A percentile compares a stretch with the other conserved stretches of the same genome.
Evolutionary conservation across 768 basidiomycete species (phyloP).

Genomic region (Serendipita vermifera): DNA sequence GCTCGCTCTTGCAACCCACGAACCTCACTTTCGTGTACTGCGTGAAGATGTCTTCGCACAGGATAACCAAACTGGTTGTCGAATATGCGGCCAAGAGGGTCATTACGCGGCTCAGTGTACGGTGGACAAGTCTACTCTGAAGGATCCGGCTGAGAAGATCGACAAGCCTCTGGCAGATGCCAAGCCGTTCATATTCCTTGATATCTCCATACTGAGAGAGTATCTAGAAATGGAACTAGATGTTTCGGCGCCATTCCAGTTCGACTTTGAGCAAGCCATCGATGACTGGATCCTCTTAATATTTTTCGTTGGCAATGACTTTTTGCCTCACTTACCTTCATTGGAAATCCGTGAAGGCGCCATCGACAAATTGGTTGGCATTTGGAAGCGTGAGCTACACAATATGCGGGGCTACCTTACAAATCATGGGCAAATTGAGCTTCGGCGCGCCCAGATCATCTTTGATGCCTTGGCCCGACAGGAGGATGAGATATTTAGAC

Average conservation of each 20-base stretch:
- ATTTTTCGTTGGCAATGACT: conserved; percentile 99
- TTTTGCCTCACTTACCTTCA: conserved; percentile 93
- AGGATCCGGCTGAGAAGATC: conserved; percentile 30
- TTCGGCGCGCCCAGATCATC: conserved; percentile 82
- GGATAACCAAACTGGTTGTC: conserved; percentile 66
- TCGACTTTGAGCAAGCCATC: conserved; percentile 90
- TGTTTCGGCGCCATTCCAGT: conserved; percentile 68
- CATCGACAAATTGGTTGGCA: conserved; percentile 89
- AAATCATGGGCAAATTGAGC: conserved; percentile 78
- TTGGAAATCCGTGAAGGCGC: conserved; percentile 99
- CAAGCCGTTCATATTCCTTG: conserved; percentile 99
- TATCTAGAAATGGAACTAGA: conserved; percentile 95
- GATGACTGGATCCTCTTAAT: conserved; percentile 99
- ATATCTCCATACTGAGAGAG: conserved; percentile 89
- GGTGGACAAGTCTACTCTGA: conserved; percentile 56
- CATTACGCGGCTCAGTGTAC: conserved; percentile 95
- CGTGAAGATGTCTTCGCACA: conserved; percentile 96
- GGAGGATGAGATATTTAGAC: conserved; percentile 92
- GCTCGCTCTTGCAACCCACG: conserved; percentile 94
- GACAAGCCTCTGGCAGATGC: conserved; percentile 46
- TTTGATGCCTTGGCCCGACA: conserved; percentile 86
- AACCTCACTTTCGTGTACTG: conserved; percentile 93
- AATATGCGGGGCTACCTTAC: conserved; percentile 97
- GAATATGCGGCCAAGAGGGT: conserved; percentile 87
- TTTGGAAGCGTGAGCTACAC: conserved; percentile 88